These are phyloP conservation scores for Trichoderma sp. DNA, from an alignment of 2,329 filamentous ascomycete genomes.

Conservation along the genomic window DNA sequence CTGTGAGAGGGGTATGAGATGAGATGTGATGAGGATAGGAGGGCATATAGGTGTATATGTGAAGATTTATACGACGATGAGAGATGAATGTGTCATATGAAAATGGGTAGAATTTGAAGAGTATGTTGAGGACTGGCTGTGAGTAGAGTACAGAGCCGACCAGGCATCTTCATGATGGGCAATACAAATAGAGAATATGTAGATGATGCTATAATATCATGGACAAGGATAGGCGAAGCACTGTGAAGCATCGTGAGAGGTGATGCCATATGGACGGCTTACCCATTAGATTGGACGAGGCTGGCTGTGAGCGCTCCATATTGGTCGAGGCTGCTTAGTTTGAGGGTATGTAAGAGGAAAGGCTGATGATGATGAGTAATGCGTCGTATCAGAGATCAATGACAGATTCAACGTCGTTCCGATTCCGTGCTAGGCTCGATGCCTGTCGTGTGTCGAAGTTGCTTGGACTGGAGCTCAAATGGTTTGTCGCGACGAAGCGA, in stretches of 20 bases:
- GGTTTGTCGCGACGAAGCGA: neutral
- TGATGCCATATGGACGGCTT: neutral
- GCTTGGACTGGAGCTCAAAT: neutral
- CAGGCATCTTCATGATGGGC: neutral
- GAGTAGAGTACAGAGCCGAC: neutral
- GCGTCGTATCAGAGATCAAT: neutral
- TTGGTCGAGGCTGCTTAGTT: neutral
- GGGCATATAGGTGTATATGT: neutral
- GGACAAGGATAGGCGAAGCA: neutral
- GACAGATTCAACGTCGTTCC: neutral
- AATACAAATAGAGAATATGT: neutral
- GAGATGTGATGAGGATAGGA: neutral
- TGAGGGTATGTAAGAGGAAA: neutral
- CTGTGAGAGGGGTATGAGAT: constrained; percentile 28
- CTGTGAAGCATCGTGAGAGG: neutral
- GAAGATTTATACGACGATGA: neutral
- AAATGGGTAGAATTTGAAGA: neutral
- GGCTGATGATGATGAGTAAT: neutral
- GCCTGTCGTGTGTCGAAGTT: neutral
- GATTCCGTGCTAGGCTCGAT: neutral
- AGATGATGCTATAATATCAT: neutral
- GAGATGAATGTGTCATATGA: neutral
- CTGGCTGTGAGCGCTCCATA: constrained; percentile 38
- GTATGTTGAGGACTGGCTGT: neutral
- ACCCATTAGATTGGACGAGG: constrained; percentile 42